A percentile compares a stretch with the other conserved stretches of the same genome.
phyloP scores from a whole-genome alignment of 177 flowering plant genomes.

The Tripterygium wilfordii region DNA sequence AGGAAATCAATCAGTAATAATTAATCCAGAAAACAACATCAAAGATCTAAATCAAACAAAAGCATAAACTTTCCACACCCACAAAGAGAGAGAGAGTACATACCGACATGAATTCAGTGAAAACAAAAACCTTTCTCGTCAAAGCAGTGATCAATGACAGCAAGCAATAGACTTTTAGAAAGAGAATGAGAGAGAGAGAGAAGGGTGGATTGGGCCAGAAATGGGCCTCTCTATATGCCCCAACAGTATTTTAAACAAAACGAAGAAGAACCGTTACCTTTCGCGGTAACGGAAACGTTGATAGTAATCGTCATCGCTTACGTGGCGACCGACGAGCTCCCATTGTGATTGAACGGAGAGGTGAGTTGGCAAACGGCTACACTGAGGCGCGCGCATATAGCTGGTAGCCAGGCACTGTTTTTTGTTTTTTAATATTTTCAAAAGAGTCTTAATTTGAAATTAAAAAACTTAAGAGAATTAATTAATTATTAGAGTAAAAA shows the following conservation, averaged over 20 bases:
- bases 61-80: background rate
- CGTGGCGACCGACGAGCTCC: conserved; percentile 1
- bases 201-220: conserved; percentile 4
- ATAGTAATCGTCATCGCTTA: conserved; percentile 5
- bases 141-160: background rate
- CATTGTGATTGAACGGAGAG: conserved; percentile 13
- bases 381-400: conserved; percentile 8
- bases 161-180: conserved; percentile 2
- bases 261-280: too few relatives aligned
- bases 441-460: too few relatives aligned
- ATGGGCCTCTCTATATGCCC: conserved; percentile 11
- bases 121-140: conserved; percentile 3
- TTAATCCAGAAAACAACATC: background rate
- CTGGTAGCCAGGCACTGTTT: conserved; percentile 15
- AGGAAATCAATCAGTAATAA: background rate
- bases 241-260: too few relatives aligned
- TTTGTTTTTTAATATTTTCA: background rate
- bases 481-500: too few relatives aligned
- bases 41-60: background rate
- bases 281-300: background rate
- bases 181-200: conserved; percentile 1
- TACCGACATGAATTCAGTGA: conserved; percentile 30
- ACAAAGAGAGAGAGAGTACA: conserved; percentile 7
- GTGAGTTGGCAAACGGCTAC: conserved; percentile 24
- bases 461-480: too few relatives aligned